A percentile compares a stretch with the other conserved stretches of the same genome.
Conservation (phyloP, 73 alveolate species). For the Paramecium caudatum region DNA sequence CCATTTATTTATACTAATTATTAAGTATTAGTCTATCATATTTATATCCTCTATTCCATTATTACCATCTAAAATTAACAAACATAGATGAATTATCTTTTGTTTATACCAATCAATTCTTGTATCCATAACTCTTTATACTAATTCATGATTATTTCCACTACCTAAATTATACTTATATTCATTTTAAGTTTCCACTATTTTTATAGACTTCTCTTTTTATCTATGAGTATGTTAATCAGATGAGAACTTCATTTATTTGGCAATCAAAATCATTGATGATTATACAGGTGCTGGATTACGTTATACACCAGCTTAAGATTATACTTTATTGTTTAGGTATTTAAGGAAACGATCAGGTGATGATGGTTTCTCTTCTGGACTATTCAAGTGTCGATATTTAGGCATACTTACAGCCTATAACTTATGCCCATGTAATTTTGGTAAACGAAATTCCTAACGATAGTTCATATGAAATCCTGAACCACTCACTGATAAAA, state of each 20-base stretch:
- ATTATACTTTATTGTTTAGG: conserved; percentile 39
- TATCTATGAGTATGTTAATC: conserved; percentile 59
- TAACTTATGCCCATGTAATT: conserved; percentile 29
- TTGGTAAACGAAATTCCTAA: conserved; percentile 44
- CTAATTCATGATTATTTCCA: conserved; percentile 82
- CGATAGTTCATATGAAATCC: conserved; percentile 57
- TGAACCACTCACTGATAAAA: conserved; percentile 67
- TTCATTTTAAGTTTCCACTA: conserved; percentile 31
- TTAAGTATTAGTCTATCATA: conserved; percentile 77
- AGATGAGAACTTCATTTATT: conserved; percentile 30
- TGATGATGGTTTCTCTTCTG: conserved; percentile 24
- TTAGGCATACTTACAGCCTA: conserved; percentile 2
- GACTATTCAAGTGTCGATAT: conserved; percentile 39
- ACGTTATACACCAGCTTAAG: conserved; percentile 41
- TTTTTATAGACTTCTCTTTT: conserved; percentile 23
- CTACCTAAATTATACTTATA: conserved; percentile 70
- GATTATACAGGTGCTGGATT: conserved; percentile 23
- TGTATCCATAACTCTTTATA: conserved; percentile 74
- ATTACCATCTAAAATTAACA: conserved; percentile 86
- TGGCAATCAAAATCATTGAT: conserved; percentile 53
- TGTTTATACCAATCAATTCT: conserved; percentile 80
- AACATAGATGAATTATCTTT: conserved; percentile 79
- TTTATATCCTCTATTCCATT: conserved; percentile 81
- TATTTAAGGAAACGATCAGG: conserved; percentile 54
- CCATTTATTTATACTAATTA: conserved; percentile 83